These are phyloP conservation scores for Orbilia ellipsospora DNA, from an alignment of 2,329 filamentous ascomycete genomes.

Conservation along the genomic window DNA sequence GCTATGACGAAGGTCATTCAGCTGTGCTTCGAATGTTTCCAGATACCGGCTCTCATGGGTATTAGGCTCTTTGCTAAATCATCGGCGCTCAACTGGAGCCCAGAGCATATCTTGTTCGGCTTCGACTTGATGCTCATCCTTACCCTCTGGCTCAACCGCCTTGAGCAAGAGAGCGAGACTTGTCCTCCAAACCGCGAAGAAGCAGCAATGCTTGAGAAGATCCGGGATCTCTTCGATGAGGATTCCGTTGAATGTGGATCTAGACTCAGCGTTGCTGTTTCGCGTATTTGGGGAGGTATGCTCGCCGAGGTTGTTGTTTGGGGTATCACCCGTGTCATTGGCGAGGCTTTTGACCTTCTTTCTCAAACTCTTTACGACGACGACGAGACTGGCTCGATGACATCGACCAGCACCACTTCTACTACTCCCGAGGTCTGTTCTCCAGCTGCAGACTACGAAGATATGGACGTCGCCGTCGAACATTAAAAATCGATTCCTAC, in stretches of 20 bases:
- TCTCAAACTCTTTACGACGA: slow-evolving; percentile 94
- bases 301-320: slow-evolving; percentile 98
- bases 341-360: slow-evolving; percentile 96
- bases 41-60: slow-evolving; percentile 91
- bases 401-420: slow-evolving; percentile 75
- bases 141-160: slow-evolving; percentile 96
- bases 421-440: slow-evolving; percentile 72
- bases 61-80: slow-evolving; percentile 98
- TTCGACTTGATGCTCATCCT: slow-evolving; percentile 98
- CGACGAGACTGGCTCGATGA: slow-evolving; percentile 81
- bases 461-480: slow-evolving; percentile 71
- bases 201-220: slow-evolving; percentile 88
- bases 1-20: slow-evolving; percentile 99
- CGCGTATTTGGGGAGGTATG: slow-evolving; percentile 96
- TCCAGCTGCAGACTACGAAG: slow-evolving; percentile 72
- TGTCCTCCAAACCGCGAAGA: slow-evolving; percentile 81
- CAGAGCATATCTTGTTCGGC: slow-evolving; percentile 95
- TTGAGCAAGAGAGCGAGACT: slow-evolving; percentile 95
- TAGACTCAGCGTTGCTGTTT: slow-evolving; percentile 93
- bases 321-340: slow-evolving; percentile 98
- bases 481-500: slow-evolving; percentile 63
- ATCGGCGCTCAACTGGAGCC: slow-evolving; percentile 98
- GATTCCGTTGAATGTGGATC: slow-evolving; percentile 83
- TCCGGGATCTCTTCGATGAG: slow-evolving; percentile 89
- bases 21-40: slow-evolving; percentile 96